phyloP scores from a whole-genome alignment of 441 rosid species.

The Erodium moschatum region DNA sequence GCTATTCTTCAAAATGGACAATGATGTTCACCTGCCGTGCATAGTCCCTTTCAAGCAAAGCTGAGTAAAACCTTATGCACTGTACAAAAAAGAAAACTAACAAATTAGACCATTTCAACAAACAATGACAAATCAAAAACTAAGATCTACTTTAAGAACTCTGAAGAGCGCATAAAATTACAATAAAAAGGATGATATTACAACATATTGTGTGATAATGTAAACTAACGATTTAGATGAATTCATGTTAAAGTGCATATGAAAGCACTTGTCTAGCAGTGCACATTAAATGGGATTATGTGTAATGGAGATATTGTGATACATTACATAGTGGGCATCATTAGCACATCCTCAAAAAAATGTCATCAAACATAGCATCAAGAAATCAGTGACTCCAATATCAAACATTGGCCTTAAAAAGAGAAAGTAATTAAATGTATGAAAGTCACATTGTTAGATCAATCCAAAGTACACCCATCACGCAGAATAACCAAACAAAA shows the following conservation, averaged over 20 bases:
- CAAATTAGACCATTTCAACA: not conserved
- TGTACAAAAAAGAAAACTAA: not conserved
- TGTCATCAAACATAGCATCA: too few species aligned
- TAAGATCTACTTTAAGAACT: not conserved
- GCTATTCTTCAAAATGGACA: constrained; percentile 16
- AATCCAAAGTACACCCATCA: not conserved
- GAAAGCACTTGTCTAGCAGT: not conserved
- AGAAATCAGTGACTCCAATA: too few species aligned
- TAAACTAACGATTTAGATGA: too few species aligned
- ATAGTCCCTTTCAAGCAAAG: constrained; percentile 8
- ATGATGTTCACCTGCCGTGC: constrained; percentile 16
- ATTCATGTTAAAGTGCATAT: too few species aligned
- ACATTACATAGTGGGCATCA: too few species aligned
- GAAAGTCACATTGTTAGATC: not conserved
- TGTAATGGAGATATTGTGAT: not conserved
- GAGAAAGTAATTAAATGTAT: too few species aligned
- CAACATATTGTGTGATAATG: too few species aligned
- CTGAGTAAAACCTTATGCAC: constrained; percentile 2
- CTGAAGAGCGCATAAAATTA: not conserved
- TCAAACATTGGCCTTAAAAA: too few species aligned
- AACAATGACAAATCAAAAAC: not conserved
- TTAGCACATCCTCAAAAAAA: not conserved
- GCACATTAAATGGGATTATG: too few species aligned
- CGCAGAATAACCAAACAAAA: not conserved
- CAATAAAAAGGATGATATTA: not conserved